Percentiles rank a stretch among this genome's conserved stretches.
phyloP scores from a whole-genome alignment of 2,329 filamentous ascomycete genomes.

The Penicillium sp. region DNA sequence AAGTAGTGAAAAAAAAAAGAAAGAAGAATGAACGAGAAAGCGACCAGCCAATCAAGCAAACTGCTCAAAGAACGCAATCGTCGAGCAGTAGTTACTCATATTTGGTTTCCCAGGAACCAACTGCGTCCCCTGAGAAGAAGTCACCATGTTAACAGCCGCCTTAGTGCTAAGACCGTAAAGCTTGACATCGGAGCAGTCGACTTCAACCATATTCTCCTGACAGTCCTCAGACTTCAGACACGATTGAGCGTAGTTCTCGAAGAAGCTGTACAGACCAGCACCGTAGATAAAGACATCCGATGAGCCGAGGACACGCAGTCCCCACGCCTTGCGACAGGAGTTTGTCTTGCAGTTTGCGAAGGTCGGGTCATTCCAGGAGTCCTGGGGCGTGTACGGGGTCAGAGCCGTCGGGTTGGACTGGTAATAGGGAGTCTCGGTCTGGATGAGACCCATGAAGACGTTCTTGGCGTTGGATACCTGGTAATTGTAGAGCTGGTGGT shows the following conservation, averaged over 20 bases:
- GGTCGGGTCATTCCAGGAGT: constrained; percentile 53
- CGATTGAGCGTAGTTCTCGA: constrained; percentile 71
- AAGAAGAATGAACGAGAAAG: not conserved
- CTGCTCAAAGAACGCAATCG: constrained; percentile 44
- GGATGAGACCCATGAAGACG: constrained; percentile 77
- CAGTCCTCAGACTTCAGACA: constrained; percentile 67
- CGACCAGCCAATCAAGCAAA: constrained; percentile 9
- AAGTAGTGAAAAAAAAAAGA: not conserved
- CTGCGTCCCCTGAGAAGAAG: constrained; percentile 35
- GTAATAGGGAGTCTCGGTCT: constrained; percentile 84
- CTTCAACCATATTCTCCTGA: constrained; percentile 71
- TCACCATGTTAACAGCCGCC: constrained; percentile 70
- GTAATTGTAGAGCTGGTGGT: constrained; percentile 69
- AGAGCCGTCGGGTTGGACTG: constrained; percentile 75
- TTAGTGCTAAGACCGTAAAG: constrained; percentile 71
- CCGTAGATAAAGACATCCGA: constrained; percentile 66
- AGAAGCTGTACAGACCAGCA: constrained; percentile 76
- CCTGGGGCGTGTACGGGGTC: constrained; percentile 42
- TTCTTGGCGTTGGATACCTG: constrained; percentile 73
- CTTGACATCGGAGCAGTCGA: constrained; percentile 62
- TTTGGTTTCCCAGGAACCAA: constrained; percentile 42
- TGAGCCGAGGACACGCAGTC: constrained; percentile 66
- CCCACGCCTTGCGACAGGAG: constrained; percentile 70
- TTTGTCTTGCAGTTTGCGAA: constrained; percentile 59
- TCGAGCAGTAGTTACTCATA: constrained; percentile 43